phyloP scores from a whole-genome alignment of 2,329 filamentous ascomycete species.

The Colletotrichum brevisporum region DNA sequence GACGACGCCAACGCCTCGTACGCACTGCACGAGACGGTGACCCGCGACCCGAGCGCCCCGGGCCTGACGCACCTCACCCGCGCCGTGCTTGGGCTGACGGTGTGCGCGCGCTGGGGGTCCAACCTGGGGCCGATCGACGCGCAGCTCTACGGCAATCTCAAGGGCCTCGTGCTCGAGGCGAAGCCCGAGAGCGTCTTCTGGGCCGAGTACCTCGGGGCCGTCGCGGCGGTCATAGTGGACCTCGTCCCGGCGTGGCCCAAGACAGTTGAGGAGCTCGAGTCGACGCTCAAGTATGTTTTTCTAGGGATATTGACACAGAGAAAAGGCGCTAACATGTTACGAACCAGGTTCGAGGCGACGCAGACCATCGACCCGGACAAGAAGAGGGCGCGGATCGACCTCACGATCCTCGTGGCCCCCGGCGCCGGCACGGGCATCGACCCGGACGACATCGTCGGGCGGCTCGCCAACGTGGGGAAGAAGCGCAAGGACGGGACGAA shows the following conservation, averaged over 20 bases:
- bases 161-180: conserved; percentile 55
- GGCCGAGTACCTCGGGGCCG: conserved; percentile 66
- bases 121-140: conserved; percentile 65
- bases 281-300: conserved; percentile 57
- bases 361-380: conserved; percentile 49
- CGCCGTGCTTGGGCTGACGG: conserved; percentile 77
- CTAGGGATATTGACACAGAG: not conserved
- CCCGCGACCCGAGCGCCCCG: conserved; percentile 76
- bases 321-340: conserved; percentile 19
- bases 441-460: conserved; percentile 48
- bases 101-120: conserved; percentile 82
- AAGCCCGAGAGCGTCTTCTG: conserved; percentile 62
- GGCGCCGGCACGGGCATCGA: conserved; percentile 49
- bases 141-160: conserved; percentile 59
- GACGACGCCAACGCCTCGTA: conserved; percentile 72
- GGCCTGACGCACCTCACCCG: conserved; percentile 81
- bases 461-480: conserved; percentile 36
- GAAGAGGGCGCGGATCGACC: conserved; percentile 49
- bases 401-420: conserved; percentile 53
- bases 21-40: conserved; percentile 80
- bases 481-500: conserved; percentile 40
- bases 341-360: conserved; percentile 43
- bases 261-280: conserved; percentile 50
- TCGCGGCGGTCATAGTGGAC: conserved; percentile 59
- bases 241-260: conserved; percentile 59